Evolutionary conservation across 306 rosid genomes (phyloP).

Genomic region (Adenanthera pavonina): DNA sequence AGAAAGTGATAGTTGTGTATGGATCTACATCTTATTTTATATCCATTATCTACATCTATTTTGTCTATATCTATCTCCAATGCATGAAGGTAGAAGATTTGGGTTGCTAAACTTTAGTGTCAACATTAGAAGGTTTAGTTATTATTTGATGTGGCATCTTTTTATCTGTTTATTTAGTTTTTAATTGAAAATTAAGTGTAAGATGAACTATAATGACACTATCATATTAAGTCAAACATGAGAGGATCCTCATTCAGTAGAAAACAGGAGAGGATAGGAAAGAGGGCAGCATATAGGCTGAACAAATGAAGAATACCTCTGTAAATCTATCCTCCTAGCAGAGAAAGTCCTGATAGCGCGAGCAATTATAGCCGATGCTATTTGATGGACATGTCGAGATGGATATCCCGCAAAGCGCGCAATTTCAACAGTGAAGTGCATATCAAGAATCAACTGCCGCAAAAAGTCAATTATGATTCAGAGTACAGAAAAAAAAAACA

Average conservation of each 20-base stretch:
- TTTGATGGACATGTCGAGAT: slow-evolving; percentile 86
- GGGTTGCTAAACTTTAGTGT: too few relatives aligned
- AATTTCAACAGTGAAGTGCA: slow-evolving; percentile 98
- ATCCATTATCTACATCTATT: too few relatives aligned
- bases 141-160: not conserved
- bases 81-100: too few relatives aligned
- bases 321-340: slow-evolving; percentile 79
- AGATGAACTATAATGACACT: not conserved
- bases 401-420: slow-evolving; percentile 93
- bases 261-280: slow-evolving; percentile 11
- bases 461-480: slow-evolving; percentile 37
- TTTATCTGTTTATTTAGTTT: not conserved
- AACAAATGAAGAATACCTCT: slow-evolving; percentile 61
- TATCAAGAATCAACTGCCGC: slow-evolving; percentile 90
- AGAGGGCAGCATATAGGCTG: slow-evolving; percentile 27
- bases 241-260: not conserved
- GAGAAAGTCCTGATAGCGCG: slow-evolving; percentile 93
- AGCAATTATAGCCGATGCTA: slow-evolving; percentile 87
- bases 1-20: too few relatives aligned
- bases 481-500: slow-evolving; percentile 15
- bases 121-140: too few relatives aligned
- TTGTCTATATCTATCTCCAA: too few relatives aligned
- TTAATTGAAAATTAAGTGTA: not conserved
- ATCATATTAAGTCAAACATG: not conserved
- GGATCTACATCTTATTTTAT: too few relatives aligned